A percentile compares a stretch with the other conserved stretches of the same genome.
These are phyloP conservation scores for Protomyces gravidus DNA, from an alignment of 1,139 yeast species.

Conservation along the genomic window DNA sequence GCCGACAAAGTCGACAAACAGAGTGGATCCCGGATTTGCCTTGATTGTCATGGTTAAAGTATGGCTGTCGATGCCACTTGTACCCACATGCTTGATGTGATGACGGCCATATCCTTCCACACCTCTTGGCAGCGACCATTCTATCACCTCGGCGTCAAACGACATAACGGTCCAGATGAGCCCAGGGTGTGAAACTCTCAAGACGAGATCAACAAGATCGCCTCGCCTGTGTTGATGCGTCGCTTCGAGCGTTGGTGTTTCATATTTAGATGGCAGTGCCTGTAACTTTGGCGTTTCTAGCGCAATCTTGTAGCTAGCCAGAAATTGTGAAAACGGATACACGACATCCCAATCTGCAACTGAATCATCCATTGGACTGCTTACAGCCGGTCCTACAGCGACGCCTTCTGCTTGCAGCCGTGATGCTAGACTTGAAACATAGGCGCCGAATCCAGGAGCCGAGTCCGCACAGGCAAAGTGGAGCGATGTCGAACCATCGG, in stretches of 20 bases:
- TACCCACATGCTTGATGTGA: slow-evolving; percentile 28
- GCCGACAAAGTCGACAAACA: slow-evolving; percentile 20
- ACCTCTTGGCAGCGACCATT: slow-evolving; percentile 25
- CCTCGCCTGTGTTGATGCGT: neutral
- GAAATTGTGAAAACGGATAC: slow-evolving; percentile 30
- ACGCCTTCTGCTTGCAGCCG: neutral
- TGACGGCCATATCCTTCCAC: slow-evolving; percentile 17
- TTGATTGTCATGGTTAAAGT: slow-evolving; percentile 8
- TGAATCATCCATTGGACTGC: slow-evolving; percentile 25
- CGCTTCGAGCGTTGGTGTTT: slow-evolving; percentile 13
- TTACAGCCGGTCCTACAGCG: slow-evolving; percentile 6
- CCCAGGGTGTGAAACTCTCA: slow-evolving; percentile 24
- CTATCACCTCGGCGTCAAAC: slow-evolving; percentile 28
- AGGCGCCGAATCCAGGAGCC: slow-evolving; percentile 25
- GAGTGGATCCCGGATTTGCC: neutral
- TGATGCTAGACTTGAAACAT: slow-evolving; percentile 10
- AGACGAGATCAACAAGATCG: slow-evolving; percentile 1
- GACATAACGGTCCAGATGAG: slow-evolving; percentile 29
- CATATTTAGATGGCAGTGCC: slow-evolving; percentile 10
- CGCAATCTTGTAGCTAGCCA: slow-evolving; percentile 24
- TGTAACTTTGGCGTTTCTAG: slow-evolving; percentile 17
- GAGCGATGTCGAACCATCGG: slow-evolving; percentile 23
- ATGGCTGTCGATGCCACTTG: slow-evolving; percentile 8
- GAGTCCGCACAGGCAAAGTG: slow-evolving; percentile 29
- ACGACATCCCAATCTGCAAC: slow-evolving; percentile 30